Conservation (phyloP, 805 yeast genomes). For the Lachancea dasiensis region DNA sequence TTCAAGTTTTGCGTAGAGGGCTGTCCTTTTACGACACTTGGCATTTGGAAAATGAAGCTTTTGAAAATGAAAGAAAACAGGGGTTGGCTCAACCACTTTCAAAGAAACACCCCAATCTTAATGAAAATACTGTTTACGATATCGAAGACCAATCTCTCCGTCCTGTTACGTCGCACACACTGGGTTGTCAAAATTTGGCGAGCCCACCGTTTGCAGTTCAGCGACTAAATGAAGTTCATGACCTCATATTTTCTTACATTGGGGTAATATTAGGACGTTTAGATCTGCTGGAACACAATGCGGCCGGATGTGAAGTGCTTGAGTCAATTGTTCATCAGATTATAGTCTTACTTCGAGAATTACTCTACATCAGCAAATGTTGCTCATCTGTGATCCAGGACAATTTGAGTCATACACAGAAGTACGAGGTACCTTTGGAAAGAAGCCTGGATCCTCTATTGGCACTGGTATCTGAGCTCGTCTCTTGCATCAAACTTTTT, state of each 20-base stretch:
- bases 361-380: conserved; percentile 52
- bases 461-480: conserved; percentile 58
- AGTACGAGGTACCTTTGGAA: conserved; percentile 30
- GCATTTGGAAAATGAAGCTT: conserved; percentile 54
- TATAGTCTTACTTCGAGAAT: conserved; percentile 56
- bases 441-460: conserved; percentile 51
- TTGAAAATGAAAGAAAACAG: conserved; percentile 29
- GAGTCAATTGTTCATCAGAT: conserved; percentile 66
- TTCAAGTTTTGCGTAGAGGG: conserved; percentile 62
- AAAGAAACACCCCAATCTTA: conserved; percentile 1
- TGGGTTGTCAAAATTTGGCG: conserved; percentile 39
- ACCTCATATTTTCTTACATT: conserved; percentile 52
- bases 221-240: conserved; percentile 59
- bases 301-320: conserved; percentile 59
- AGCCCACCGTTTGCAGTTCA: conserved; percentile 57
- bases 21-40: conserved; percentile 62
- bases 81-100: conserved; percentile 1
- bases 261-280: conserved; percentile 68
- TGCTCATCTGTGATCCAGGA: conserved; percentile 34
- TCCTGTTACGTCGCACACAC: conserved; percentile 12
- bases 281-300: conserved; percentile 70
- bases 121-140: background rate
- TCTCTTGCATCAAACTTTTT: conserved; percentile 55
- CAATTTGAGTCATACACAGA: conserved; percentile 21
- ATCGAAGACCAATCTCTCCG: background rate